These are phyloP conservation scores for Acer campestre DNA, from an alignment of 345 rosid species.

Conservation along the genomic window DNA sequence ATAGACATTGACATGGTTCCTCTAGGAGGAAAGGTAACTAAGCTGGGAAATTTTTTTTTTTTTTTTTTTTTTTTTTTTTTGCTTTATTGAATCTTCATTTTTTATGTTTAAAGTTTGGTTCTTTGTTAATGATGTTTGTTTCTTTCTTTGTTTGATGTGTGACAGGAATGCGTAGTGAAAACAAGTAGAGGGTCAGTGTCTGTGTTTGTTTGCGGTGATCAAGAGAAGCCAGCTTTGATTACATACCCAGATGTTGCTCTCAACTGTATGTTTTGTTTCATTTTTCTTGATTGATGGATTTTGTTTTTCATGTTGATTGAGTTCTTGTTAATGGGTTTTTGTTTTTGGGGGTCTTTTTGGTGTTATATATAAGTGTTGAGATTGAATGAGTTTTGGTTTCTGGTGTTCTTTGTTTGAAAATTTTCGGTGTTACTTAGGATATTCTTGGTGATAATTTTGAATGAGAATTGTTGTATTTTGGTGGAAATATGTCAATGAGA, in stretches of 20 bases:
- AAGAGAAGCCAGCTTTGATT: slow-evolving; percentile 79
- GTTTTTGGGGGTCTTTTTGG: not conserved
- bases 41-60: too few relatives aligned
- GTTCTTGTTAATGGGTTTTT: slow-evolving; percentile 6
- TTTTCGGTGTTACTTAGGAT: not conserved
- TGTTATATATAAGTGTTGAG: not conserved
- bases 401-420: not conserved
- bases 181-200: slow-evolving; percentile 72
- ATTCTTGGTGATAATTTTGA: slow-evolving; percentile 1
- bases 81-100: not conserved
- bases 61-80: too few relatives aligned
- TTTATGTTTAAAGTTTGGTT: not conserved
- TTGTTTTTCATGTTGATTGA: not conserved
- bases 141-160: not conserved
- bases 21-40: slow-evolving; percentile 54
- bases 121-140: not conserved
- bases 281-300: not conserved
- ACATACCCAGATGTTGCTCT: slow-evolving; percentile 92
- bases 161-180: slow-evolving; percentile 74
- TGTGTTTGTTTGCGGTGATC: slow-evolving; percentile 77
- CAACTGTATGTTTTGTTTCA: slow-evolving; percentile 48
- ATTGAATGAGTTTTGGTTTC: not conserved
- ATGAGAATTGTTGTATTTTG: not conserved
- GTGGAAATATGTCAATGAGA: not conserved
- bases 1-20: slow-evolving; percentile 48